Conservation (phyloP, 345 rosid species). For the Anacardium occidentale region DNA sequence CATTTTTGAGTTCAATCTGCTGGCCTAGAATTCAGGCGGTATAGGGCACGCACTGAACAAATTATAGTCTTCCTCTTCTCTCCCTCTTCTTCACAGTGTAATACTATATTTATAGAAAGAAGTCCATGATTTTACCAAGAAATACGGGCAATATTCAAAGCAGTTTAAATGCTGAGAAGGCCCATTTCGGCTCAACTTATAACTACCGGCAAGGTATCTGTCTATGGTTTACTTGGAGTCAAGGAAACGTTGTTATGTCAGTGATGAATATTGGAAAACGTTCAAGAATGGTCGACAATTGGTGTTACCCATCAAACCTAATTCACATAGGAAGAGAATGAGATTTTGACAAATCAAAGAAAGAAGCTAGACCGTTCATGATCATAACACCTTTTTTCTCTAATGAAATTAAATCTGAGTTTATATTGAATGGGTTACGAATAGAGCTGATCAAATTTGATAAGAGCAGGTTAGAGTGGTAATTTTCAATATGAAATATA, state of each 20-base stretch:
- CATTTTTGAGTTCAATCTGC: conserved; percentile 20
- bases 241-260: neutral
- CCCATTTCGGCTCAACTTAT: neutral
- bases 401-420: too few species aligned
- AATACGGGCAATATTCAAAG: conserved; percentile 31
- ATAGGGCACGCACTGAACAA: neutral
- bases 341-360: neutral
- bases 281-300: too few species aligned
- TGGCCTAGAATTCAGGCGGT: neutral
- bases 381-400: too few species aligned
- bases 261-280: neutral
- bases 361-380: neutral
- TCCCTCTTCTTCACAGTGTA: neutral
- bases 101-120: too few species aligned
- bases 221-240: neutral
- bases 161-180: conserved; percentile 3
- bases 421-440: too few species aligned
- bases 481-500: too few species aligned
- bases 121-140: neutral
- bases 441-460: too few species aligned
- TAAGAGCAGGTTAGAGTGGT: too few species aligned
- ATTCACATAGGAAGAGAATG: too few species aligned
- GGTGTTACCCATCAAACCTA: too few species aligned
- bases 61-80: too few species aligned
- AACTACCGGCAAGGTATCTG: neutral